Percentiles rank a stretch among this genome's conserved stretches.
phyloP scores from a whole-genome alignment of 345 rosid species.

The Nasturtium officinale region DNA sequence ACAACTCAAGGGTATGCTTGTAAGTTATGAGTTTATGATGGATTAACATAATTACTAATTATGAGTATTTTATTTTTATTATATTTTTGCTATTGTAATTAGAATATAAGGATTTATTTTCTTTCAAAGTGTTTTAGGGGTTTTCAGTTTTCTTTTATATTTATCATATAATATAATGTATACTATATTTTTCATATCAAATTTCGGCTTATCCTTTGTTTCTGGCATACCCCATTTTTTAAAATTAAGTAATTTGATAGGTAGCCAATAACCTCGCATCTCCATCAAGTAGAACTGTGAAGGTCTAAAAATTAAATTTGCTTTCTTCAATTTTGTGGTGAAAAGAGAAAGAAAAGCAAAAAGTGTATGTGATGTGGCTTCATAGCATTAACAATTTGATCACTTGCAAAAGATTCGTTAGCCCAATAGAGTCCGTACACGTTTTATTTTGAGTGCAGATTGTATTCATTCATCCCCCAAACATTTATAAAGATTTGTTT shows the following conservation, averaged over 20 bases:
- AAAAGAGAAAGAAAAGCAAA: slow-evolving; percentile 1
- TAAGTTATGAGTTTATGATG: not conserved
- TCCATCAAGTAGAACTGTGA: slow-evolving; percentile 20
- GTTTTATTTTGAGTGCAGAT: slow-evolving; percentile 38
- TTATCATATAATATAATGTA: not conserved
- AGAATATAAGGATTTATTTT: too few relatives aligned
- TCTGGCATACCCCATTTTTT: not conserved
- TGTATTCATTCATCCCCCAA: slow-evolving; percentile 1
- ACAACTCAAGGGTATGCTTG: not conserved
- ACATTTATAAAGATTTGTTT: slow-evolving; percentile 13
- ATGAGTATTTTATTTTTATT: too few relatives aligned
- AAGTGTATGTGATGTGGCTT: slow-evolving; percentile 26
- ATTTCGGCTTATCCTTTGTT: slow-evolving; percentile 6
- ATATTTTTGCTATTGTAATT: too few relatives aligned
- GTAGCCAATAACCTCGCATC: not conserved
- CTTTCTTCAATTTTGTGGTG: not conserved
- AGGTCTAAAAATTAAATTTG: slow-evolving; percentile 18
- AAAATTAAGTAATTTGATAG: not conserved
- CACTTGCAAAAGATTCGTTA: slow-evolving; percentile 40
- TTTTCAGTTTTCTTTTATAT: not conserved
- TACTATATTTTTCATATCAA: not conserved
- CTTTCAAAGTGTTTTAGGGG: not conserved
- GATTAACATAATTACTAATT: not conserved
- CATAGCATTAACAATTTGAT: slow-evolving; percentile 39
- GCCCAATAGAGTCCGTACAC: slow-evolving; percentile 33